These are phyloP conservation scores for Hysterium pulicare DNA, from an alignment of 2,329 filamentous ascomycete genomes.

Conservation along the genomic window DNA sequence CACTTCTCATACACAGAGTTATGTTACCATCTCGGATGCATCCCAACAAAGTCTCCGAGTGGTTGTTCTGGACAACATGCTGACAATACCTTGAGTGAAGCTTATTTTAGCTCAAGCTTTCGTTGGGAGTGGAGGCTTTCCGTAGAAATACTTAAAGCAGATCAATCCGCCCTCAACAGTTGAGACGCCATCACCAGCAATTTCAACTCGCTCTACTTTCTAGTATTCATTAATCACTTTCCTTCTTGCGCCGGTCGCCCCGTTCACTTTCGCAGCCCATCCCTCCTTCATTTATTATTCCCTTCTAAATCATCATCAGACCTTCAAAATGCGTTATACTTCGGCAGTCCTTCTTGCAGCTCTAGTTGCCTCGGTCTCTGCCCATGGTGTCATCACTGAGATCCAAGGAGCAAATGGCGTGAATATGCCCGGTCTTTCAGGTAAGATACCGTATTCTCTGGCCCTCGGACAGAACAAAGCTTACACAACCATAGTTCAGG, in stretches of 20 bases:
- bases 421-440: conserved; percentile 59
- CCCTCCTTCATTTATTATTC: conserved; percentile 5
- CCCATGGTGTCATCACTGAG: conserved; percentile 57
- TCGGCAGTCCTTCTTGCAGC: conserved; percentile 45
- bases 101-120: conserved; percentile 33
- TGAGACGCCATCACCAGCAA: conserved; percentile 17
- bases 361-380: conserved; percentile 48
- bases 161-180: conserved; percentile 19
- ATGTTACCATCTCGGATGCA: conserved; percentile 9
- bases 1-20: conserved; percentile 11
- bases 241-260: conserved; percentile 36
- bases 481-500: conserved; percentile 46
- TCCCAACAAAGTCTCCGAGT: conserved; percentile 8
- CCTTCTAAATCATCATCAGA: conserved; percentile 7
- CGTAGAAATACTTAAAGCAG: conserved; percentile 26
- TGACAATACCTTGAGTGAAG: conserved; percentile 14
- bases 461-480: neutral
- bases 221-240: conserved; percentile 16
- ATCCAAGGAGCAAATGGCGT: conserved; percentile 61
- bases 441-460: conserved; percentile 25
- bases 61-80: conserved; percentile 7
- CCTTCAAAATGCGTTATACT: conserved; percentile 48
- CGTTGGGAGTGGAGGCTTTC: neutral
- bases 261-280: conserved; percentile 22
- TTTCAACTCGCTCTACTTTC: conserved; percentile 25